Evolutionary conservation across 202 grass and related monocot species (phyloP).

Genomic region (Eragrostis tef): DNA sequence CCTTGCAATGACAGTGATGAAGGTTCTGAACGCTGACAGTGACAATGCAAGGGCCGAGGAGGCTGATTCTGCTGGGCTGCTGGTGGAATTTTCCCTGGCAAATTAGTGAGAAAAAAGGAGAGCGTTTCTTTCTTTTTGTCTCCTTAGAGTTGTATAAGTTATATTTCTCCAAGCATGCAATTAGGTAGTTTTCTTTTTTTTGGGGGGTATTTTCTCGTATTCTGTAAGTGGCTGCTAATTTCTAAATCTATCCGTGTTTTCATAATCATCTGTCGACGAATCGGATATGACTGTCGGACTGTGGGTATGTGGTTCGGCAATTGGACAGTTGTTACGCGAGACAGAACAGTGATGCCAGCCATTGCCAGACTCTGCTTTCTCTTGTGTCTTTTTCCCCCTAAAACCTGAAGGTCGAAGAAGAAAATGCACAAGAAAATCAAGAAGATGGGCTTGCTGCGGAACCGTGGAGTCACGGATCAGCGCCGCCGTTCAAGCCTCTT

Average conservation of each 20-base stretch:
- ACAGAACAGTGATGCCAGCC: neutral
- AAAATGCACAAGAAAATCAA: neutral
- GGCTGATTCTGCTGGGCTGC: neutral
- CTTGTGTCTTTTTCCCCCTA: neutral
- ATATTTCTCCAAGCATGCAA: conserved; percentile 26
- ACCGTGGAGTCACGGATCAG: neutral
- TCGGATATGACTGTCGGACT: neutral
- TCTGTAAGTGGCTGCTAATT: neutral
- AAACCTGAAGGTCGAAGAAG: neutral
- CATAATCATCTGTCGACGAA: neutral
- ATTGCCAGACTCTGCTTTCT: neutral
- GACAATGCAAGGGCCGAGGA: neutral
- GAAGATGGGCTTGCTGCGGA: neutral
- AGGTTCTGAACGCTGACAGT: conserved; percentile 30
- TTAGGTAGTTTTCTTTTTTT: neutral
- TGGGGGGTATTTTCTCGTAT: neutral
- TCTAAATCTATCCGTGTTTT: neutral
- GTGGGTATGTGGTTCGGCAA: neutral
- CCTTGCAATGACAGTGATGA: conserved; percentile 60
- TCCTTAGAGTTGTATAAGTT: conserved; percentile 30
- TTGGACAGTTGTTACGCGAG: neutral
- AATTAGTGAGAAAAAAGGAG: conserved; percentile 30
- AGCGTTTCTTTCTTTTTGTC: conserved; percentile 18
- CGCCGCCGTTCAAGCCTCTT: neutral
- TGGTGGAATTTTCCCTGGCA: neutral